These are phyloP conservation scores for Penicillium steckii DNA, from an alignment of 495 filamentous ascomycete species.

Conservation along the genomic window DNA sequence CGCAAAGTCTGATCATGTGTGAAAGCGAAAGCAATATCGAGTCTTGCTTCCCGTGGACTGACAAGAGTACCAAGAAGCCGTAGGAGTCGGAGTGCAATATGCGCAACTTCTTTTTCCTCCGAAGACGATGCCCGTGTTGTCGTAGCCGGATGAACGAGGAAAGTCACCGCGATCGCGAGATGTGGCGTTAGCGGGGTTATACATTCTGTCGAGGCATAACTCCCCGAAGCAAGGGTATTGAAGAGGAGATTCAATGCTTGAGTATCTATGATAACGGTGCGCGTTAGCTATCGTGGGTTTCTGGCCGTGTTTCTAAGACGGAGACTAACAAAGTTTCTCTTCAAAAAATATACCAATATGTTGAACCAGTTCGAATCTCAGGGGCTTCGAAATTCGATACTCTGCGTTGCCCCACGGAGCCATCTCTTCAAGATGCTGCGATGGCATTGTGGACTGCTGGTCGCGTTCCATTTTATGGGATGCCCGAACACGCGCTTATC, in stretches of 20 bases:
- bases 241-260: slow-evolving; percentile 68
- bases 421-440: slow-evolving; percentile 16
- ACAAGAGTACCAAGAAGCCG: slow-evolving; percentile 52
- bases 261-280: slow-evolving; percentile 47
- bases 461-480: slow-evolving; percentile 8
- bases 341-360: slow-evolving; percentile 73
- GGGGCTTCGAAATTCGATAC: slow-evolving; percentile 51
- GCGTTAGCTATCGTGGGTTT: slow-evolving; percentile 7
- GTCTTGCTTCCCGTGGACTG: slow-evolving; percentile 47
- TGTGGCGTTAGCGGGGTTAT: slow-evolving; percentile 54
- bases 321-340: slow-evolving; percentile 64
- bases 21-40: slow-evolving; percentile 56
- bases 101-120: slow-evolving; percentile 53
- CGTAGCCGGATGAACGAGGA: slow-evolving; percentile 68
- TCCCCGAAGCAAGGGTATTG: slow-evolving; percentile 60
- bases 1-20: slow-evolving; percentile 35
- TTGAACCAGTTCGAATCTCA: slow-evolving; percentile 62
- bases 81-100: slow-evolving; percentile 56
- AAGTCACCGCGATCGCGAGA: slow-evolving; percentile 64
- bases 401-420: slow-evolving; percentile 15
- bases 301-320: neutral
- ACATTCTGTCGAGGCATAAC: slow-evolving; percentile 39
- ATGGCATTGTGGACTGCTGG: slow-evolving; percentile 1
- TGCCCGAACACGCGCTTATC: slow-evolving; percentile 27
- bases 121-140: slow-evolving; percentile 58